phyloP scores from a whole-genome alignment of 2,329 filamentous ascomycete species.

The Dothideomycetes sp. region DNA sequence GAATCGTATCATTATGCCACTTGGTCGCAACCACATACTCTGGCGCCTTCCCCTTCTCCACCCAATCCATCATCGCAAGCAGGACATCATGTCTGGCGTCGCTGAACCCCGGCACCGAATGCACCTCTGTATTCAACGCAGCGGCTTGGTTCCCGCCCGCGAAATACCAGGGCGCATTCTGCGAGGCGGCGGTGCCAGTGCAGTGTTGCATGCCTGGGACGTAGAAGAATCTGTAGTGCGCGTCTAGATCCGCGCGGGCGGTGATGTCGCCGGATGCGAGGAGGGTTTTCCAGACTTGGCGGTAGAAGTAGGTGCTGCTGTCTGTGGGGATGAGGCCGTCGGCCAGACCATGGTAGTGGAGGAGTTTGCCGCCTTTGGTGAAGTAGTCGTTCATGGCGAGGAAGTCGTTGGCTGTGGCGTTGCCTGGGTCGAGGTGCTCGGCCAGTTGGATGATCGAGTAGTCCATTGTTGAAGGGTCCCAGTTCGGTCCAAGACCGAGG shows the following conservation, averaged over 20 bases:
- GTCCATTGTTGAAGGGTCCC: constrained; percentile 27
- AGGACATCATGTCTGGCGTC: constrained; percentile 24
- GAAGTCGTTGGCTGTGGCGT: constrained; percentile 37
- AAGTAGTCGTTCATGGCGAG: constrained; percentile 38
- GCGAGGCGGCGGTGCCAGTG: constrained; percentile 20
- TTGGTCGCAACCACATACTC: constrained; percentile 25
- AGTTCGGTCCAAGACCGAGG: constrained; percentile 26
- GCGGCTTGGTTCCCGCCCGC: constrained; percentile 26
- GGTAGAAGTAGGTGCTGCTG: constrained; percentile 41
- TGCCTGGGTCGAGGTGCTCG: constrained; percentile 33
- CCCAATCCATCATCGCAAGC: constrained; percentile 26
- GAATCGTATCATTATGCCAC: constrained; percentile 20
- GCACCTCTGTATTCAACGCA: constrained; percentile 11
- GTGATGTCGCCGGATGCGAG: constrained; percentile 23
- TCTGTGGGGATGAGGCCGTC: constrained; percentile 39
- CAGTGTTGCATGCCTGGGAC: constrained; percentile 36
- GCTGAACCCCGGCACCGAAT: constrained; percentile 20
- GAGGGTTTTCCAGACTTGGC: constrained; percentile 32
- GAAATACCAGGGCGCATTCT: constrained; percentile 36
- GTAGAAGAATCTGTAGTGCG: constrained; percentile 32
- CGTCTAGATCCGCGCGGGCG: constrained; percentile 23
- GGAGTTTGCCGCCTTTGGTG: constrained; percentile 28
- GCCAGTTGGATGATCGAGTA: constrained; percentile 28
- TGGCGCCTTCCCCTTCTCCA: constrained; percentile 25
- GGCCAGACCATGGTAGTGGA: constrained; percentile 33